A percentile compares a stretch with the other conserved stretches of the same genome.
These are phyloP conservation scores for Auriscalpium microsporum DNA, from an alignment of 768 basidiomycete species.

Conservation along the genomic window DNA sequence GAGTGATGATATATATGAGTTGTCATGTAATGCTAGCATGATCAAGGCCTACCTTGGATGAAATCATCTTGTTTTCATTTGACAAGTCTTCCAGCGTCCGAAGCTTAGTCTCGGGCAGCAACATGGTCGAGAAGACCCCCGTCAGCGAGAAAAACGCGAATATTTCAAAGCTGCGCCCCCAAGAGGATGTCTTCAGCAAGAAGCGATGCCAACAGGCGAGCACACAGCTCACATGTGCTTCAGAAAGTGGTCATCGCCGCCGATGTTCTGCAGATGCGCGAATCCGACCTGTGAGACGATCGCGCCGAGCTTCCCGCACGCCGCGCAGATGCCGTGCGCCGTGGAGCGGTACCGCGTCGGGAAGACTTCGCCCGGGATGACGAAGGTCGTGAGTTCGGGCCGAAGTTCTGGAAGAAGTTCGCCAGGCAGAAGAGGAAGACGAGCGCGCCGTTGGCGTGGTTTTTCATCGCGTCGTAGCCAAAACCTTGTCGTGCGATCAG, in stretches of 20 bases:
- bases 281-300: conserved; percentile 33
- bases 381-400: conserved; percentile 36
- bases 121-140: conserved; percentile 31
- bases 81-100: conserved; percentile 28
- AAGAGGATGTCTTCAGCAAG: not conserved
- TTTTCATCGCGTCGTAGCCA: conserved; percentile 21
- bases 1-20: too few species aligned
- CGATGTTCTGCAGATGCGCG: not conserved
- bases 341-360: conserved; percentile 37
- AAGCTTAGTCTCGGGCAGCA: conserved; percentile 35
- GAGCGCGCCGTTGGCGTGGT: conserved; percentile 16
- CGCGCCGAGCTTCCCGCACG: conserved; percentile 36
- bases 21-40: not conserved
- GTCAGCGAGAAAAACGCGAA: conserved; percentile 42
- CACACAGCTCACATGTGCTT: not conserved
- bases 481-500: conserved; percentile 9
- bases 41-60: conserved; percentile 13
- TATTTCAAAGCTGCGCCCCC: conserved; percentile 21
- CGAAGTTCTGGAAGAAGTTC: conserved; percentile 39
- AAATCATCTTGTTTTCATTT: conserved; percentile 29
- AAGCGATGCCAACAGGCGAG: not conserved
- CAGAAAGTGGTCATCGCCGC: not conserved
- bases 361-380: conserved; percentile 37
- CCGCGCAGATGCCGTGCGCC: conserved; percentile 38
- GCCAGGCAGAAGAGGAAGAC: conserved; percentile 32